Conservation (phyloP, 1,139 yeast genomes). For the Wickerhamiella infanticola region DNA sequence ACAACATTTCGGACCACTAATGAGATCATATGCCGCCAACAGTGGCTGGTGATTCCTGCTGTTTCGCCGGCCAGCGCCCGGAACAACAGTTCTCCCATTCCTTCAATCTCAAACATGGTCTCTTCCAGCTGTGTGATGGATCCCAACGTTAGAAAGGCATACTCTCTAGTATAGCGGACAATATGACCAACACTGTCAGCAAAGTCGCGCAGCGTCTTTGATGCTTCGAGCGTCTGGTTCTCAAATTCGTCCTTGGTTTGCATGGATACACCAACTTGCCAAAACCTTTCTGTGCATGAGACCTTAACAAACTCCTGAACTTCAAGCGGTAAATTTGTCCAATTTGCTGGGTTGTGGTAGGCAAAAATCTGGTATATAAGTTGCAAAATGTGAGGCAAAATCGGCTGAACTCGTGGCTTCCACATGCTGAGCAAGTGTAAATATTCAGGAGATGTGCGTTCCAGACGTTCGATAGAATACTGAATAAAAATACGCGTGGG, state of each 20-base stretch:
- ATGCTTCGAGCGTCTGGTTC: constrained; percentile 87
- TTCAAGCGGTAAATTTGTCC: constrained; percentile 74
- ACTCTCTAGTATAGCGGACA: constrained; percentile 87
- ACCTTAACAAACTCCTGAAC: constrained; percentile 83
- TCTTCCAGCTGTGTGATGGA: constrained; percentile 84
- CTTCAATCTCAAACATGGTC: constrained; percentile 75
- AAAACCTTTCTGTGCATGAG: constrained; percentile 82
- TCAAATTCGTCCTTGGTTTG: constrained; percentile 90
- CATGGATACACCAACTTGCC: constrained; percentile 96
- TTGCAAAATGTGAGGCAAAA: constrained; percentile 79
- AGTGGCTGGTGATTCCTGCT: constrained; percentile 78
- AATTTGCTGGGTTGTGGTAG: constrained; percentile 83
- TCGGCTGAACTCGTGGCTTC: constrained; percentile 88
- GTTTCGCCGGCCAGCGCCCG: constrained; percentile 64
- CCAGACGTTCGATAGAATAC: constrained; percentile 81
- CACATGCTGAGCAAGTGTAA: constrained; percentile 58
- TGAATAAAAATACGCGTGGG: constrained; percentile 92
- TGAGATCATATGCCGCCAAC: constrained; percentile 94
- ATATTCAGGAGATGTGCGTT: constrained; percentile 63
- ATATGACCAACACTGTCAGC: constrained; percentile 98
- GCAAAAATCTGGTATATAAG: constrained; percentile 82
- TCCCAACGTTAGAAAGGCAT: constrained; percentile 80
- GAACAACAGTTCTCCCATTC: constrained; percentile 63
- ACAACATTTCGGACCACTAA: constrained; percentile 75
- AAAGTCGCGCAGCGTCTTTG: constrained; percentile 84